These are phyloP conservation scores for Mrakia frigida DNA, from an alignment of 768 basidiomycete genomes.

Conservation along the genomic window DNA sequence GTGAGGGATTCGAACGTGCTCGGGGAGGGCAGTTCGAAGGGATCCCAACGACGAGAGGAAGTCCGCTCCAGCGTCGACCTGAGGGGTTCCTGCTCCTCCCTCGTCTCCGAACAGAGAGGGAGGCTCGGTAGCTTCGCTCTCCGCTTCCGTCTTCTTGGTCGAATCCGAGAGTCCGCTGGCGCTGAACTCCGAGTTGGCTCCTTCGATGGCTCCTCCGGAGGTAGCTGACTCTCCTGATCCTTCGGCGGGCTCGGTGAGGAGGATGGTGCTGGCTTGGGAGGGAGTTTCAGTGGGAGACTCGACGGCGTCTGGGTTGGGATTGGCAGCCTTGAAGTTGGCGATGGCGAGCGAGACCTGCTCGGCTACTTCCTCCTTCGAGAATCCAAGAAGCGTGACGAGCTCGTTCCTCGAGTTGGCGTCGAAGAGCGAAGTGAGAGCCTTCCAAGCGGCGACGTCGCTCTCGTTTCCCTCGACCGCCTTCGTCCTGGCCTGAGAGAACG, in stretches of 20 bases:
- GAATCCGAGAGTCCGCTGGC: constrained; percentile 15
- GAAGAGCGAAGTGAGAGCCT: constrained; percentile 71
- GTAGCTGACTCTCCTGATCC: constrained; percentile 12
- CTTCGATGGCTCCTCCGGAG: constrained; percentile 15
- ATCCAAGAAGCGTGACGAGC: constrained; percentile 81
- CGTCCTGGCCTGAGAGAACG: constrained; percentile 63
- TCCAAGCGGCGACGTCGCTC: constrained; percentile 62
- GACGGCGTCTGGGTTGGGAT: constrained; percentile 8
- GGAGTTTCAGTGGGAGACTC: constrained; percentile 37
- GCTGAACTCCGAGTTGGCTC: constrained; percentile 22
- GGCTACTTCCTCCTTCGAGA: constrained; percentile 80
- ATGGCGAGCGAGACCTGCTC: constrained; percentile 75
- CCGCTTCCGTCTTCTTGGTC: constrained; percentile 38
- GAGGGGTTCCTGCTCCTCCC: constrained; percentile 56
- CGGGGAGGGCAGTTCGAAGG: constrained; percentile 48
- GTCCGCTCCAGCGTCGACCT: constrained; percentile 64
- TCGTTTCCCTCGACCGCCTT: constrained; percentile 37
- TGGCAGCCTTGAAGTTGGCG: constrained; percentile 58
- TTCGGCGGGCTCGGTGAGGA: constrained; percentile 26
- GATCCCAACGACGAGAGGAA: constrained; percentile 80
- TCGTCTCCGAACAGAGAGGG: constrained; percentile 74
- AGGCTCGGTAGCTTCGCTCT: constrained; percentile 43
- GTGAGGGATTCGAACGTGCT: constrained; percentile 64
- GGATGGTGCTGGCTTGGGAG: constrained; percentile 37
- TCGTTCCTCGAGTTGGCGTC: constrained; percentile 83